Evolutionary conservation across 2,329 filamentous ascomycete genomes (phyloP), one percentile per base, ranked within the genome.

Genomic region (Nigrospora sphaerica): DNA sequence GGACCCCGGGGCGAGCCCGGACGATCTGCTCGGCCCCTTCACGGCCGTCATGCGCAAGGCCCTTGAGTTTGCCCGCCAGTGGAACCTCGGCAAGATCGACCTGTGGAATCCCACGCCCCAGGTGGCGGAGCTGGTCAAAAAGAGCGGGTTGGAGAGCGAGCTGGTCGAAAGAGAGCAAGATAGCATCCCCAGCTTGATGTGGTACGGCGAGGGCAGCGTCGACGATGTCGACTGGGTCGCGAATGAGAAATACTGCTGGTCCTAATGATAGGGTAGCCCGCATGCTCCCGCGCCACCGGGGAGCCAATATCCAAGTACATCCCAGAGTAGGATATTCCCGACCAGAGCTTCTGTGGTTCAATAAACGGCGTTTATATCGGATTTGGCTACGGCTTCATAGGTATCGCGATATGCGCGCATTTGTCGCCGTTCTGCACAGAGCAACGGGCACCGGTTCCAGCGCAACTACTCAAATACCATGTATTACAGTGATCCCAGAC

Each of bases 201-300:
- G 85, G 85, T 85, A 86, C 57, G 83, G 80, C 3, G 63, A 71
- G 1, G 77, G 72, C 5, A 57, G 67, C 2, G 68, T 63, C 1
- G 69, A 72, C 6, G 69, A 77, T 19, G 65, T 88, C 6, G 80
- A 86, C 42, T 92, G 87, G 86, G 66, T 88, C 43, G 78, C 73
- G 12, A 88, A 86, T 57, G 85, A 91, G 65, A 90, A 88, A 67
- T 90, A 79, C 66, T 85, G 73, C 1, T 92, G 86, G 86, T 88
- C 83, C 61, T 91, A 61, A 69, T 9, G 23, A 4, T 23, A 28
- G 23, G 23, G 23, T 28, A 28, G 23, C 23, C 7, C 23, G 5
- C 23, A 28, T 28, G 23, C 7, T 28, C 23, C 23, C 23, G 6
- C 5, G 23, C 7, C 23, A 6, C 23, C 23, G 10, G 4, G 23